These are phyloP conservation scores for Wickerhamiella alocasiicola DNA, from an alignment of 805 yeast species.

Conservation along the genomic window DNA sequence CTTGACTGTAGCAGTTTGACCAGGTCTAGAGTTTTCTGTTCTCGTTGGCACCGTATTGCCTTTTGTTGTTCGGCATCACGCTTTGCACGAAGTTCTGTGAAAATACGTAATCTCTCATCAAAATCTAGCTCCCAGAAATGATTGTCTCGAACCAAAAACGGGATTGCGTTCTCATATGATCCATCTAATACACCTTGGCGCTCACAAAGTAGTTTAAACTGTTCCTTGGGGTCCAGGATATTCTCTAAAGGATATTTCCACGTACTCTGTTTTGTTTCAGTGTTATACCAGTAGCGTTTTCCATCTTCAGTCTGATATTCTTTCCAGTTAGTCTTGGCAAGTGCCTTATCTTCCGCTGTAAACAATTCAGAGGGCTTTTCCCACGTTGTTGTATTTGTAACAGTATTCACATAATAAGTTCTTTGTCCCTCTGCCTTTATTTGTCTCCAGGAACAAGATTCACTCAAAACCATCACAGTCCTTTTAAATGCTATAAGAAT, in stretches of 20 bases:
- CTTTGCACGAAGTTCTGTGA: not conserved
- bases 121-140: not conserved
- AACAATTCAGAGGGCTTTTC: conserved; percentile 52
- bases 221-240: not conserved
- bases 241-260: conserved; percentile 45
- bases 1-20: not conserved
- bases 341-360: conserved; percentile 30
- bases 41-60: not conserved
- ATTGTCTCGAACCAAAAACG: not conserved
- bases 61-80: not conserved
- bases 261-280: conserved; percentile 49
- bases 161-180: not conserved
- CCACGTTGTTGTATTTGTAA: conserved; percentile 66
- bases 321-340: conserved; percentile 44
- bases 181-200: not conserved
- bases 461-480: not conserved
- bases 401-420: conserved; percentile 50
- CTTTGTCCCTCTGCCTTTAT: conserved; percentile 22
- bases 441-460: conserved; percentile 11
- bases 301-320: conserved; percentile 44
- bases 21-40: not conserved
- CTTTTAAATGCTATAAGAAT: too few relatives aligned
- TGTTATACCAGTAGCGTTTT: conserved; percentile 54
- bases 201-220: conserved; percentile 1
- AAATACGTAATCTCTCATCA: not conserved